These are phyloP conservation scores for Amaranthus palmeri DNA, from an alignment of 148 eudicot genomes.

Conservation along the genomic window DNA sequence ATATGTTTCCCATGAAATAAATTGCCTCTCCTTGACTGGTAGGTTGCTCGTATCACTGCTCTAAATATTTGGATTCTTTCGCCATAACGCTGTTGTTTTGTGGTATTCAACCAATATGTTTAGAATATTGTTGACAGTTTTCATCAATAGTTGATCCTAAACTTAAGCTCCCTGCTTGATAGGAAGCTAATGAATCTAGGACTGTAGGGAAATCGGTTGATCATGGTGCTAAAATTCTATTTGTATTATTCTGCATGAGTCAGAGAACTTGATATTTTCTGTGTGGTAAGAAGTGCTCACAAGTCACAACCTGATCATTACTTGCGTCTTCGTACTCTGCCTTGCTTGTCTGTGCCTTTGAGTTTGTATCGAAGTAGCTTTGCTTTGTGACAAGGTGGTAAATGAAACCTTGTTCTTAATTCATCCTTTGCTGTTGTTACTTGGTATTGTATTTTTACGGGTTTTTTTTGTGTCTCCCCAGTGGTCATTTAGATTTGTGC, in stretches of 20 bases:
- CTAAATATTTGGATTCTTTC: background rate
- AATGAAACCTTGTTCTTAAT: too few relatives aligned
- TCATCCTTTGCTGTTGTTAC: too few relatives aligned
- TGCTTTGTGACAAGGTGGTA: too few relatives aligned
- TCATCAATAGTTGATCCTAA: background rate
- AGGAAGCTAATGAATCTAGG: background rate
- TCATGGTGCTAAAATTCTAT: background rate
- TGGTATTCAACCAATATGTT: background rate
- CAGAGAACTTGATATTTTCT: background rate
- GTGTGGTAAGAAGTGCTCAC: background rate
- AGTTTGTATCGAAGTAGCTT: too few relatives aligned
- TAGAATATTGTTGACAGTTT: background rate
- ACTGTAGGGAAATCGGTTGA: background rate
- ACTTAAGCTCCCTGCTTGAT: background rate
- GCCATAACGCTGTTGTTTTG: background rate
- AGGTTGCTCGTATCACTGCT: background rate
- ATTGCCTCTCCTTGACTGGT: slow-evolving; percentile 79
- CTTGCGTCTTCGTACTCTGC: background rate
- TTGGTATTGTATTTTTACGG: background rate
- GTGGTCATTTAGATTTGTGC: background rate
- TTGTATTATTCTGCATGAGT: background rate
- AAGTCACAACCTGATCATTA: background rate
- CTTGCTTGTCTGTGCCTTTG: too few relatives aligned
- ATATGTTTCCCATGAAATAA: slow-evolving; percentile 70
- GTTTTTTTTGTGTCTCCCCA: background rate